Percentiles rank a stretch among this genome's conserved stretches.
Evolutionary conservation across 257 asterid genomes (phyloP).

Genomic region (Verbascum thapsus): DNA sequence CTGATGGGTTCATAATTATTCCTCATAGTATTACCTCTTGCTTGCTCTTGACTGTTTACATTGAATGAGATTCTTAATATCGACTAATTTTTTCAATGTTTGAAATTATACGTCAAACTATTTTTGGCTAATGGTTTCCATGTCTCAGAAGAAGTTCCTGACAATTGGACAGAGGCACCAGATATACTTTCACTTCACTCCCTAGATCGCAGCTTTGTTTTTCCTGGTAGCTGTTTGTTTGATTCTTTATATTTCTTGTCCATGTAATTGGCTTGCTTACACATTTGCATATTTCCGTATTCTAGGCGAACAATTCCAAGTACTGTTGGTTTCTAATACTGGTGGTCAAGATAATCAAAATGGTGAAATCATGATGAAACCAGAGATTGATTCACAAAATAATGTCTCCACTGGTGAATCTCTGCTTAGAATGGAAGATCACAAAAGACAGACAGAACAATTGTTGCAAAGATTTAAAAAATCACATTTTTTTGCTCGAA

Average conservation of each 20-base stretch:
- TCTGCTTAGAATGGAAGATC: constrained; percentile 62
- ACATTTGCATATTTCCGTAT: constrained; percentile 8
- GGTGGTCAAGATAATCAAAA: constrained; percentile 37
- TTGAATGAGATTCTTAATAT: neutral
- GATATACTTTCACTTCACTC: constrained; percentile 49
- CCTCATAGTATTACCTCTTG: constrained; percentile 48
- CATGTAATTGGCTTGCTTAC: constrained; percentile 1
- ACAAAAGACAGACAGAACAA: constrained; percentile 57
- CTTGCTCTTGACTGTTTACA: constrained; percentile 12
- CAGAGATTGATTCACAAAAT: constrained; percentile 35
- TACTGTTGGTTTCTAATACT: constrained; percentile 30
- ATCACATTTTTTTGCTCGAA: constrained; percentile 70
- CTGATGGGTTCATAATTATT: constrained; percentile 62
- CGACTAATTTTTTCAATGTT: neutral
- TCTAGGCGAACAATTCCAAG: constrained; percentile 56
- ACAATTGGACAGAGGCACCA: constrained; percentile 52
- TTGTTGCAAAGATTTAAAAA: constrained; percentile 50
- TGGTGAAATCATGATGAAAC: constrained; percentile 26
- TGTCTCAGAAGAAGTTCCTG: constrained; percentile 58
- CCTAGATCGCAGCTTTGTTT: constrained; percentile 57
- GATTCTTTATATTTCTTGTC: neutral
- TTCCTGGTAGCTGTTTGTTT: constrained; percentile 48
- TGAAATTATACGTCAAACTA: constrained; percentile 12
- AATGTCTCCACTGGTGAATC: constrained; percentile 50
- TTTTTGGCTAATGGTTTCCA: constrained; percentile 25